Conservation (phyloP, 371 early-diverging fungal species). For the Mortierella sp. region DNA sequence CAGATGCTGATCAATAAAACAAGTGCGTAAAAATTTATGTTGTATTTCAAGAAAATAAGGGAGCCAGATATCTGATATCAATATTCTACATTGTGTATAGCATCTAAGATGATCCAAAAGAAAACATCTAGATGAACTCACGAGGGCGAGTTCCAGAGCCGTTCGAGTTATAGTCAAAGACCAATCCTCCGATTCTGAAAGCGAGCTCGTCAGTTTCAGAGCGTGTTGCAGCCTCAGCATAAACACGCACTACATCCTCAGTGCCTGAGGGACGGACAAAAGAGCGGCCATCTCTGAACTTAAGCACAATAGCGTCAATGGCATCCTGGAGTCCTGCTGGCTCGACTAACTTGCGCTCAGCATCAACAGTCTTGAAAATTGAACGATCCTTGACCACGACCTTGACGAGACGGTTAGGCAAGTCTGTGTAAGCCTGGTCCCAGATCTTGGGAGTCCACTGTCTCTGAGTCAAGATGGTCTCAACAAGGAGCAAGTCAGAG, state of each 20-base stretch:
- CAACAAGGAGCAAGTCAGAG: conserved; percentile 97
- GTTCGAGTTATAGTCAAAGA: conserved; percentile 89
- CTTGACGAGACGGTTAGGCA: conserved; percentile 95
- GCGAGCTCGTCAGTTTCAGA: conserved; percentile 87
- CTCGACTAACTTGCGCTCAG: conserved; percentile 91
- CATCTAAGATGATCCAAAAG: background rate
- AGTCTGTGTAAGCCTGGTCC: conserved; percentile 94
- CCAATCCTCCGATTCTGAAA: conserved; percentile 83
- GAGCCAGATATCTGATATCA: background rate
- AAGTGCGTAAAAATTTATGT: background rate
- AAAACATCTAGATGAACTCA: conserved; percentile 53
- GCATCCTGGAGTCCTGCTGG: conserved; percentile 93
- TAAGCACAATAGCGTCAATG: conserved; percentile 87
- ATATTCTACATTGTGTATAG: background rate
- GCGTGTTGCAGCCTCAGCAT: conserved; percentile 96
- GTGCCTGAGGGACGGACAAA: conserved; percentile 99
- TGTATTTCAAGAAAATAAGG: background rate
- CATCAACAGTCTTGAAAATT: conserved; percentile 95
- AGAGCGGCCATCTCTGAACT: conserved; percentile 88
- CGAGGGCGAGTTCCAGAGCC: conserved; percentile 91
- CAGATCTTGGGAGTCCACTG: conserved; percentile 87
- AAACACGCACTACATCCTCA: conserved; percentile 99
- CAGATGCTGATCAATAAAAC: conserved; percentile 2
- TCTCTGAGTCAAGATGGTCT: conserved; percentile 89
- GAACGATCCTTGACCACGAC: conserved; percentile 92